Base-by-base conservation (phyloP, 495 filamentous ascomycete species). In the Alectoria sarmentosa region DNA sequence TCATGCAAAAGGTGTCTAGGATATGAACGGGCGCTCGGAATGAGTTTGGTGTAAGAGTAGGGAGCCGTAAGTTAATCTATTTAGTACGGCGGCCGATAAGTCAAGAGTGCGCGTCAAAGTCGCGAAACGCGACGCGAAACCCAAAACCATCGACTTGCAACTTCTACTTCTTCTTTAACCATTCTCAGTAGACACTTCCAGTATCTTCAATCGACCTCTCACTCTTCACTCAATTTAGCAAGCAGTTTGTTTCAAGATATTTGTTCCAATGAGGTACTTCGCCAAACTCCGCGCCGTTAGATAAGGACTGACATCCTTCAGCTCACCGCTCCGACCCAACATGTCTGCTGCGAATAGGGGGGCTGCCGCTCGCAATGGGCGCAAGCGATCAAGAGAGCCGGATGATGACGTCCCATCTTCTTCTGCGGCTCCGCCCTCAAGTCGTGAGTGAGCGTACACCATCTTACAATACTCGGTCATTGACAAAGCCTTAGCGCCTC, bases 261-360 rank as follows among this genome's bases (percentile, higher is more conserved):
- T 34, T 3, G 15, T 55, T 55, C 7, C 62, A 68, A 77, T 77
- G 76, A 78, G 76, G 75, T 75, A 65, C 46, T 37, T 14, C 52
- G 1, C 37, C 39, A 56, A 19, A 37, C 8, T 36, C 48, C 32
- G 15, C 48, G 54, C 36, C 65, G 26, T n/a, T 4, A 15, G 9
- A 39, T 28, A 30, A 46, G 26, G 17, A 17, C 61, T 67, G 65
- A 65, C 63, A 42, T 49, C 34, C 65, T 46, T 30, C 58, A 86
- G 90, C 81, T 92, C 90, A 74, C 92, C 92, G 72, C 84, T 96
- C 61, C 88, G 88, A 75, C 82, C 86, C 62, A 91, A 85, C 76
- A 88, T 89, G 81, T 86, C 89, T 66, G 90, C 92, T 69, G 92
- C 88, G 70, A 97, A 97, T 75, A 87, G 91, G 64, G 91, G 91